Evolutionary conservation across 75 land plant genomes (phyloP).

Genomic region (Pseudotsuga menziesii): DNA sequence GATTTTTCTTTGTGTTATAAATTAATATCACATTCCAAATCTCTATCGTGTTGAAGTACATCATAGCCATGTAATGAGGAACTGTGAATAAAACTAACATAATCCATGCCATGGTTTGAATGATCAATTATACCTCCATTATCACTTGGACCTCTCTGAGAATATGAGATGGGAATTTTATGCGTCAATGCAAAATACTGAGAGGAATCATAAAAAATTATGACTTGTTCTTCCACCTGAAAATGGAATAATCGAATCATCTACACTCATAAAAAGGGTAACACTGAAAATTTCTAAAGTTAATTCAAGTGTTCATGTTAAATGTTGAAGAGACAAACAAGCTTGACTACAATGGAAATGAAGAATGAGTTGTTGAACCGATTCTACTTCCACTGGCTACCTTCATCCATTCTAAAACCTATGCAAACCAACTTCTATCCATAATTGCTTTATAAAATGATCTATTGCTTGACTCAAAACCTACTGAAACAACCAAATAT

Average conservation of each 20-base stretch:
- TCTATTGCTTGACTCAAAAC: neutral
- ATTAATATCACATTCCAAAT: slow-evolving; percentile 41
- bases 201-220: neutral
- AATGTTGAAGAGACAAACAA: neutral
- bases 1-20: slow-evolving; percentile 40
- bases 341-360: slow-evolving; percentile 21
- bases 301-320: too few relatives aligned
- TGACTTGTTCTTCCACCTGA: neutral
- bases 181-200: neutral
- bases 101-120: slow-evolving; percentile 2
- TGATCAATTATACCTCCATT: slow-evolving; percentile 4
- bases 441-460: slow-evolving; percentile 47
- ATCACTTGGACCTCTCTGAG: neutral
- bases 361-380: slow-evolving; percentile 12
- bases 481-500: neutral
- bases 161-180: neutral
- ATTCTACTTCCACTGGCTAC: slow-evolving; percentile 39
- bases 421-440: slow-evolving; percentile 69
- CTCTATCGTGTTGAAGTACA: slow-evolving; percentile 25
- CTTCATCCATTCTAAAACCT: slow-evolving; percentile 74
- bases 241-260: neutral
- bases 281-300: neutral
- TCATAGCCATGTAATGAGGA: slow-evolving; percentile 6
- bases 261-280: neutral
- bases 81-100: slow-evolving; percentile 10